These are phyloP conservation scores for Chytriomyces confervae DNA, from an alignment of 192 early-diverging fungal genomes.

Conservation along the genomic window DNA sequence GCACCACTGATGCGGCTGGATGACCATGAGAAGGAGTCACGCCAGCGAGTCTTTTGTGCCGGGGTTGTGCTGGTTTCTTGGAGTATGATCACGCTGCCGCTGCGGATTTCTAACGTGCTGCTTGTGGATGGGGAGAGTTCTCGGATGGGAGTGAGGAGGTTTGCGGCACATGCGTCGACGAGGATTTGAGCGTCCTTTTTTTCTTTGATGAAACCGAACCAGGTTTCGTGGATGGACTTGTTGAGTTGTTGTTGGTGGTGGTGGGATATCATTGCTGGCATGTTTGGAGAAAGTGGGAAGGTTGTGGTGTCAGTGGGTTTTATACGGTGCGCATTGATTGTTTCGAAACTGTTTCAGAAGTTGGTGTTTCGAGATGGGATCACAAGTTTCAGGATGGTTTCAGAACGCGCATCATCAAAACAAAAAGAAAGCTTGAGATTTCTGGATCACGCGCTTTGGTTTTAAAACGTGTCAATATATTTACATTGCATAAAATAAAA, in stretches of 20 bases:
- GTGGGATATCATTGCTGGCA: too few relatives aligned
- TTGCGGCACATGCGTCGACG: not conserved
- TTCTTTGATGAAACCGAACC: not conserved
- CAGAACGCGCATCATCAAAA: not conserved
- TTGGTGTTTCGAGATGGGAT: not conserved
- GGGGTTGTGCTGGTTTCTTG: not conserved
- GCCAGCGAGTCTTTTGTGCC: not conserved
- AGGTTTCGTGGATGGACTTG: not conserved
- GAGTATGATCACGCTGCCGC: constrained; percentile 1
- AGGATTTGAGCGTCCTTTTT: not conserved
- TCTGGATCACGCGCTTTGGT: not conserved
- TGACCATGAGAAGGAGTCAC: not conserved
- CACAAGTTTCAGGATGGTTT: not conserved
- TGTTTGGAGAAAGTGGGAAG: too few relatives aligned
- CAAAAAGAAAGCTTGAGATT: not conserved
- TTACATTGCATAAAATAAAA: too few relatives aligned
- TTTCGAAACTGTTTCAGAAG: too few relatives aligned
- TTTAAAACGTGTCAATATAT: not conserved
- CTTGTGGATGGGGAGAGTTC: not conserved
- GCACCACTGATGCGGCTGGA: not conserved
- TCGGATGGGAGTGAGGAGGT: not conserved
- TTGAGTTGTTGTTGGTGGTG: too few relatives aligned
- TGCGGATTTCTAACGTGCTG: not conserved
- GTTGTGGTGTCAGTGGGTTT: too few relatives aligned
- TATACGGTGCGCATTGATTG: too few relatives aligned